Percentiles rank a stretch among this genome's conserved stretches.
Conservation (phyloP, 1,284 basidiomycete genomes). For the Pascua sp. region DNA sequence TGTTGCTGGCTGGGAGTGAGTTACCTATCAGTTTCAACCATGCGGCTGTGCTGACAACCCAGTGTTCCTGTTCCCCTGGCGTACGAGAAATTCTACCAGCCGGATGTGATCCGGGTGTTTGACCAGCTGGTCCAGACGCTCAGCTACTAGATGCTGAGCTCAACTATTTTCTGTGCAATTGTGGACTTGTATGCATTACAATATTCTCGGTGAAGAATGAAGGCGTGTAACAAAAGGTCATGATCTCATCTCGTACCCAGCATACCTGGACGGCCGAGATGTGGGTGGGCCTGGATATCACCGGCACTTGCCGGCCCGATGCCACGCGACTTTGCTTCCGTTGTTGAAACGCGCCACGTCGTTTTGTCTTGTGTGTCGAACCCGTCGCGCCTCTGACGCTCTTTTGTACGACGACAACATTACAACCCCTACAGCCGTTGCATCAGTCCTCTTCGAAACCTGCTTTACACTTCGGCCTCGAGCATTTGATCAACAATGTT, state of each 20-base stretch:
- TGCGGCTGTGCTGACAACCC: constrained; percentile 10
- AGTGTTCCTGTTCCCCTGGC: constrained; percentile 76
- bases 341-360: background rate
- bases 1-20: constrained; percentile 88
- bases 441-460: no score
- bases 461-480: background rate
- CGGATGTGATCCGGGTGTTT: constrained; percentile 74
- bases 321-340: no score
- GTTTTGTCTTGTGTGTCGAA: background rate
- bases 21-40: constrained; percentile 23
- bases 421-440: no score
- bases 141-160: constrained; percentile 55
- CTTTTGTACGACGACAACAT: no score
- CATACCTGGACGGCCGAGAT: no score
- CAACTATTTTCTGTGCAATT: background rate
- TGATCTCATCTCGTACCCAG: background rate
- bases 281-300: no score
- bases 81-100: constrained; percentile 87
- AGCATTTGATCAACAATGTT: constrained; percentile 2
- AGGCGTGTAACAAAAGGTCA: background rate
- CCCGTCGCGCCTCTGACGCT: no score
- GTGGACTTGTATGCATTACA: background rate
- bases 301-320: no score
- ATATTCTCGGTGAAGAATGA: background rate
- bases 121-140: constrained; percentile 82